Conservation (phyloP, 441 rosid species). For the Populus trichocarpa region DNA sequence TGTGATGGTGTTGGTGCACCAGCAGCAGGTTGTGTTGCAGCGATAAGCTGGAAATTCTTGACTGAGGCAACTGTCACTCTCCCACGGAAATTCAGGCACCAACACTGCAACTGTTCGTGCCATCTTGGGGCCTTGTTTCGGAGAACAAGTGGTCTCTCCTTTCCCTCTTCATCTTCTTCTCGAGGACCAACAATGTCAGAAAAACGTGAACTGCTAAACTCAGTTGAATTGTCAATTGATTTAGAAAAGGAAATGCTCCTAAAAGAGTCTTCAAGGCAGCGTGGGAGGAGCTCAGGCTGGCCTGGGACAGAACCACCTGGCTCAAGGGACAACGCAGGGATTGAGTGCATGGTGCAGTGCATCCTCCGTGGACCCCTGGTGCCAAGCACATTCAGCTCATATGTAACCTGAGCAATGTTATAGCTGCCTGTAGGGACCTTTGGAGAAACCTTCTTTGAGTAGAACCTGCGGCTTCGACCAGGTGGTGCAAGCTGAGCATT, state of each 20-base stretch:
- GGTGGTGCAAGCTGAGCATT: conserved; percentile 63
- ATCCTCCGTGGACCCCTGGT: conserved; percentile 94
- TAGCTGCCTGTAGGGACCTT: conserved; percentile 89
- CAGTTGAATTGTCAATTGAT: conserved; percentile 59
- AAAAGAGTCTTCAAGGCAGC: conserved; percentile 83
- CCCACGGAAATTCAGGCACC: conserved; percentile 95
- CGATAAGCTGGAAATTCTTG: conserved; percentile 92
- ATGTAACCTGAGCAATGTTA: conserved; percentile 81
- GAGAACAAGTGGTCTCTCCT: conserved; percentile 66
- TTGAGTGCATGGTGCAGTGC: conserved; percentile 85
- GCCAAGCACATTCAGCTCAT: conserved; percentile 91
- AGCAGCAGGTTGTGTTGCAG: conserved; percentile 66
- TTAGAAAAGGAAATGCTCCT: conserved; percentile 79
- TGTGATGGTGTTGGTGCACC: conserved; percentile 54
- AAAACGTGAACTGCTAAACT: conserved; percentile 79
- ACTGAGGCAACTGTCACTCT: conserved; percentile 94
- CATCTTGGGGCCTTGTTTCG: conserved; percentile 89
- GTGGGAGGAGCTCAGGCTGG: conserved; percentile 68
- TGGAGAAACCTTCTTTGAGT: conserved; percentile 84
- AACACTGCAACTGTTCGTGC: conserved; percentile 97
- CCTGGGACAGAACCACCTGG: conserved; percentile 86
- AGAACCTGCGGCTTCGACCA: conserved; percentile 75
- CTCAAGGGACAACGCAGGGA: conserved; percentile 62
- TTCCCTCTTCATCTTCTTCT: conserved; percentile 59
- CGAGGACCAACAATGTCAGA: conserved; percentile 64